Evolutionary conservation across 208 protist genomes (phyloP), one percentile per base, ranked within the genome.

Genomic region (Naegleria fowleri): DNA sequence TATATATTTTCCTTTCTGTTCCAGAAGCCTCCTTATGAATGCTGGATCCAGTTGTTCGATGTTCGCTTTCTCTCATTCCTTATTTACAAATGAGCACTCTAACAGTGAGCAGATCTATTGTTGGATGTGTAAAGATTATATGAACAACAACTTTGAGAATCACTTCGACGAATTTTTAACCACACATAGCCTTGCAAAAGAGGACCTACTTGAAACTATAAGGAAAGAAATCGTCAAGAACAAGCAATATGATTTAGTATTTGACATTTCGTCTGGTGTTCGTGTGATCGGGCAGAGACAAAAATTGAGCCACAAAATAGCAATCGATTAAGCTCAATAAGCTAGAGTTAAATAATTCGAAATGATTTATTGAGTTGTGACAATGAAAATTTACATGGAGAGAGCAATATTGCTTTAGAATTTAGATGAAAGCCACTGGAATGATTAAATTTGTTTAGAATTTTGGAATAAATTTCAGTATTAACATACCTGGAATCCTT

Each of bases 401-500:
- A 48, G 43, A 9, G 43, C n/a, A 48, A 48, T 48, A 48, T 1
- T 9, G 43, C 7, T 67, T 67, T 67, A 67, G 55, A 67, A 67
- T 29, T 67, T 67, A 29, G 55, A 67, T 67, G 55, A 67, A 19
- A 67, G 55, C 55, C 55, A 67, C 55, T 67, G 7, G 5, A 48
- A 48, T 48, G n/a, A n/a, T n/a, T n/a, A n/a, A 48, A 48, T 9
- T 48, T 48, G 43, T 48, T 48, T 48, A 48, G 43, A 48, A 48
- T 48, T 48, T 48, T 48, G 43, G 43, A 48, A 48, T 7, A 48
- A 9, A 48, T 48, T 48, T 48, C 5, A 48, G 43, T n/a, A 67
- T 22, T 29, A 29, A 67, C 55, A 29, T 67, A 67, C 55, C 79
- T 96, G 95, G 94, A 99, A 99, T 41, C 95, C 97, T 88, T 99